These are phyloP conservation scores for Saraca asoca DNA, from an alignment of 331 rosid species.

Conservation along the genomic window DNA sequence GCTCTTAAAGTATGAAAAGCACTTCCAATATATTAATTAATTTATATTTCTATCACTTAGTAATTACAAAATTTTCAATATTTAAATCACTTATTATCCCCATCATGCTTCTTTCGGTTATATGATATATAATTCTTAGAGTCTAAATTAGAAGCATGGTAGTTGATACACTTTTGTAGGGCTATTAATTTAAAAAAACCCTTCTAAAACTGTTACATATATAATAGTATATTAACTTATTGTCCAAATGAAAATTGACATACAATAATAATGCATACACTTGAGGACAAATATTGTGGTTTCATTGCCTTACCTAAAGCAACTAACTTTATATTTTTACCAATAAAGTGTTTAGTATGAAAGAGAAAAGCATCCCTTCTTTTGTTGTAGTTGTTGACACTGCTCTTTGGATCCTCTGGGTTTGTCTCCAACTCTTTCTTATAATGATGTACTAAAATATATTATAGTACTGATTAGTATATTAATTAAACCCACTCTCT, in stretches of 20 bases:
- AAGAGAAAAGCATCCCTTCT: constrained; percentile 40
- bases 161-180: neutral
- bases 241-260: constrained; percentile 30
- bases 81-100: no score
- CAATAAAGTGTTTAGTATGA: constrained; percentile 16
- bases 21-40: no score
- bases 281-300: constrained; percentile 54
- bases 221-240: no score
- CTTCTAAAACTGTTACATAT: no score
- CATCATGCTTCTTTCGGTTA: no score
- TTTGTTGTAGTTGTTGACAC: constrained; percentile 49
- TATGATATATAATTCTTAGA: neutral
- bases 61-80: no score
- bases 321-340: constrained; percentile 44
- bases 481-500: constrained; percentile 3
- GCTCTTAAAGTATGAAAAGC: no score
- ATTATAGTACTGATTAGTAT: constrained; percentile 14
- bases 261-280: constrained; percentile 32
- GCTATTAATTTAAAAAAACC: no score
- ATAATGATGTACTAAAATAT: constrained; percentile 11
- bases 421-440: constrained; percentile 46
- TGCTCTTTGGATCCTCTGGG: constrained; percentile 57
- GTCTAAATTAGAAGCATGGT: constrained; percentile 21
- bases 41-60: no score
- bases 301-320: constrained; percentile 60